Base-by-base conservation (phyloP, 768 basidiomycete species). In the Saitozyma podzolica region DNA sequence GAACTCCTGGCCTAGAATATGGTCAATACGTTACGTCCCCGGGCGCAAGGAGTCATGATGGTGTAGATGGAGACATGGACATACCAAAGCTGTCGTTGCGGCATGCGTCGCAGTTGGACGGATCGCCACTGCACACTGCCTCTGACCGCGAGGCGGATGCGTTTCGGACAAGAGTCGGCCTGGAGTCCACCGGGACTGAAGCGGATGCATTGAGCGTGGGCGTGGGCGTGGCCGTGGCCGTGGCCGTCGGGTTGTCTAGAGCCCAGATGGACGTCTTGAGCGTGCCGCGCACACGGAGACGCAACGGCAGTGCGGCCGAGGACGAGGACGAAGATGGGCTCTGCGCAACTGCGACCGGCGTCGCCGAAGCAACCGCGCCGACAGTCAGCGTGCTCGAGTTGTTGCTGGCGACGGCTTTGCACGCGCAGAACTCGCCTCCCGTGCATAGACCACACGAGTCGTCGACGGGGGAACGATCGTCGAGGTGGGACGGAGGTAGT, bases 111-210 rank as follows among this genome's bases (percentile, higher is more conserved):
- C 74, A 76, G 49, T 76, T 76, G 2, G 60, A 63, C 17, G 74
- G 74, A 69, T 76, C 74, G 19, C 74, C 74, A 39, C 65, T 73
- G 60, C 74, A 76, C 9, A 72, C 72, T 13, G 74, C 67, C 39
- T 74, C 64, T 29, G 29, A 29, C 29, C 29, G 29, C 29, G 29
- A 29, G 29, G 29, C 29, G 29, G 29, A 29, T 29, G 29, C 29
- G 5, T 29, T 29, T 5, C 29, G 29, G 29, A 29, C 29, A 29
- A 29, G 29, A 29, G 29, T 29, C 29, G 29, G 29, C 29, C 29
- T 29, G 29, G 29, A 29, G 29, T 29, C 5, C 29, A 29, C 29
- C 29, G 29, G 29, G 29, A 29, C 29, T 2, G 29, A 29, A 29
- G 29, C 29, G 2, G 29, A 29, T 29, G 29, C 29, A 29, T 29